These are phyloP conservation scores for Globisporangium recalcitrans DNA, from an alignment of 352 stramenopile species.

Conservation along the genomic window DNA sequence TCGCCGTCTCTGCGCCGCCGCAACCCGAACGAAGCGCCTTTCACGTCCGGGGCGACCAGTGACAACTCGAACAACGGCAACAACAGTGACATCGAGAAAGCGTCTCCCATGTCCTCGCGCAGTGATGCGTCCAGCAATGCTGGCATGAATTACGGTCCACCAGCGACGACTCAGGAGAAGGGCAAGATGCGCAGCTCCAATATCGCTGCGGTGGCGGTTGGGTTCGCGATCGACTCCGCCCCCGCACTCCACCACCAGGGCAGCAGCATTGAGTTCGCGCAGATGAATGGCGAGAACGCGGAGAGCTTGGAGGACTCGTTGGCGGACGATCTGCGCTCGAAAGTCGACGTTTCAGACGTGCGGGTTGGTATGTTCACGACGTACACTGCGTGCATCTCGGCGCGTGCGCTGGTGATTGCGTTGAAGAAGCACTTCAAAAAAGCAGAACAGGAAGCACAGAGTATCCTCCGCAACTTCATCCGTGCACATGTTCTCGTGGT, in stretches of 20 bases:
- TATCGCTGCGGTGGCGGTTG: constrained; percentile 47
- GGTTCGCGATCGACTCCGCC: constrained; percentile 39
- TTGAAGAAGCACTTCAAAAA: constrained; percentile 64
- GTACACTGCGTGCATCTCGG: constrained; percentile 53
- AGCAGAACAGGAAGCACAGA: constrained; percentile 31
- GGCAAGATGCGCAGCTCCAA: constrained; percentile 49
- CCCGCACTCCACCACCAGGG: constrained; percentile 26
- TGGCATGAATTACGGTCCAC: constrained; percentile 30
- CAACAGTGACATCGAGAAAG: constrained; percentile 29
- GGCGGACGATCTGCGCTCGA: constrained; percentile 53
- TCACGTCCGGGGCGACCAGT: neutral
- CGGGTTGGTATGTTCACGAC: constrained; percentile 72
- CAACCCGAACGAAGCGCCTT: constrained; percentile 36
- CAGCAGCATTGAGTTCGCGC: constrained; percentile 31
- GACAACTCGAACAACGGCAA: constrained; percentile 18
- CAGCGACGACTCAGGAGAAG: constrained; percentile 9
- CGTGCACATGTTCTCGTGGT: constrained; percentile 45
- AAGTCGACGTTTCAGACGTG: constrained; percentile 51
- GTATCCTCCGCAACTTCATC: constrained; percentile 40
- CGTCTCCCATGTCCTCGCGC: constrained; percentile 35
- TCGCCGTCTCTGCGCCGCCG: constrained; percentile 40
- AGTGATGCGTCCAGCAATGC: constrained; percentile 44
- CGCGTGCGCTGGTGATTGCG: constrained; percentile 38
- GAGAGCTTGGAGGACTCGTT: constrained; percentile 55
- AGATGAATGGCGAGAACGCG: constrained; percentile 28